Evolutionary conservation across 2,329 filamentous ascomycete genomes (phyloP), one percentile per base, ranked within the genome.

Genomic region (Lasiodiplodia sp.): DNA sequence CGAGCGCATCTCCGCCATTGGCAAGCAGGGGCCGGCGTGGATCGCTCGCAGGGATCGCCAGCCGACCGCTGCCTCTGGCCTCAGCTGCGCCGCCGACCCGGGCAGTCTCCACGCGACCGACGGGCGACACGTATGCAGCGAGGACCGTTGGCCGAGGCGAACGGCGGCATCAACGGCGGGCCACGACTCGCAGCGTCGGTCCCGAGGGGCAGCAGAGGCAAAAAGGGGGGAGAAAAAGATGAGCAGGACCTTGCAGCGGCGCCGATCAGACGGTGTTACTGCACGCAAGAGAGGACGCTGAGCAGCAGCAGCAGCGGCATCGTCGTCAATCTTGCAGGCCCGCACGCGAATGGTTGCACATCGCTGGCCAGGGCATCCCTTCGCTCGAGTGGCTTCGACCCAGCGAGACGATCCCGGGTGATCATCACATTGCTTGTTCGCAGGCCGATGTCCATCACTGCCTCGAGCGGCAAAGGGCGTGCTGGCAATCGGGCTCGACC

Each of bases 361-460:
- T 57, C 38, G 37, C 51, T 66, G 64, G 63, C 63, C 51, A 38
- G 63, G 63, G 63, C 49, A 66, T 66, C 63, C 63, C 63, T 65
- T 44, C 38, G 63, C 34, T 66, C 60, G 44, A 64, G 60, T 64
- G 60, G 60, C 60, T 64, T 31, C 60, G 60, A 52, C 60, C 60
- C 63, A 66, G 49, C 63, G 10, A 66, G 63, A 55, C 51, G 63
- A 66, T 66, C 66, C 66, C 56, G 55, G 56, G 47, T 56, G 56
- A 68, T 68, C 66, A 47, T 62, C 66, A 57, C 66, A 68, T 62
- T 62, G 66, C 66, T 68, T 62, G 66, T 60, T 68, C 56, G 56
- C 66, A 58, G 52, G 65, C 65, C 40, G 53, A 28, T 60, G 66
- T 49, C 66, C 66, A 68, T 68, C 66, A 68, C 56, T 68, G 66